Base-by-base conservation (phyloP, 768 basidiomycete species). In the Trametes villosa region DNA sequence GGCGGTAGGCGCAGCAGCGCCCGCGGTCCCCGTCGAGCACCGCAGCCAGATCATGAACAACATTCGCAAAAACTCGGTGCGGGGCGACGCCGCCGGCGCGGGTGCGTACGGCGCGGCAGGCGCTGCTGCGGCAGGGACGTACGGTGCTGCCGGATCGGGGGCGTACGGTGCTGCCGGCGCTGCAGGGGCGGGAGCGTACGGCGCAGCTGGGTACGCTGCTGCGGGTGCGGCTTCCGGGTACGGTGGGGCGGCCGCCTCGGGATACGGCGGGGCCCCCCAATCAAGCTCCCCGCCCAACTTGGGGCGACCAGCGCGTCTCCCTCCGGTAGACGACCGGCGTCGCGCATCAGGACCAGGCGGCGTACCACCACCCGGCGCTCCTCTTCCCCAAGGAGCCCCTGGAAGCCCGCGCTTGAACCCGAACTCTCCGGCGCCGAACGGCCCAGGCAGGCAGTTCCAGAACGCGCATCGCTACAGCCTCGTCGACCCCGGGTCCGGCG, bases 1-100 rank as follows among this genome's bases (percentile, higher is more conserved):
- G 15, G 74, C 71, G 15, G 63, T 64, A 12, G 68, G 66, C 18
- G 34, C 61, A 15, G 38, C 63, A 29, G 55, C 54, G 36, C 60
- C 40, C 18, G 38, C 68, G 7, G 52, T 67, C 64, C 70, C 63
- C 60, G 68, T 57, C 12, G 74, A 72, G 15, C 80, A 83, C 27
- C 71, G 78, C 0, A 71, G 71, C 24, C 76, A 76, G 50, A 80
- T 87, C 26, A 77, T 89, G 12, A 85, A 86, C 17, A 73, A 78
- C 33, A 82, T 86, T 12, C 73, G 87, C 33, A 82, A 79, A 71
- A 82, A 77, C 65, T 86, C 85, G 34, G 33, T 57, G 29, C 34
- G 26, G 45, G 24, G 15, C 9, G 54, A 36, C 11, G 46, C 56
- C 4, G 27, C 49, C 11, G 34, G 46, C 8, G 53, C 53, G 29